Percentiles rank a stretch among this genome's conserved stretches.
Conservation (phyloP, 202 grass and related monocot species). For the Schoenoplectus triqueter region DNA sequence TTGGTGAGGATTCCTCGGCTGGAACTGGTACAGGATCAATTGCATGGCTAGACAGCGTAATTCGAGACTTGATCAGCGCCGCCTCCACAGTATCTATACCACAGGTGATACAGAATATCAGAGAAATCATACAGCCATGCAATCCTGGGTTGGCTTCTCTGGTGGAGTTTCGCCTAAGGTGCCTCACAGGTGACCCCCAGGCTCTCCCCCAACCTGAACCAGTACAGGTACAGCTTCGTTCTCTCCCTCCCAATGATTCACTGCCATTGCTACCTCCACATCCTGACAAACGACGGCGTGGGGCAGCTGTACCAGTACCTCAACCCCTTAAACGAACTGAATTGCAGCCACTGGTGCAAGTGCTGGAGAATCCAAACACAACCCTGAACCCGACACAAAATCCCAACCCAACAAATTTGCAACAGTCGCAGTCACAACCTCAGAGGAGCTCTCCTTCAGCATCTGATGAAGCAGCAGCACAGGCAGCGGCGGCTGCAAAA, state of each 20-base stretch:
- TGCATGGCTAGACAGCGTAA: slow-evolving; percentile 86
- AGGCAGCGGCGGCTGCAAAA: slow-evolving; percentile 30
- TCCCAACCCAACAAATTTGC: slow-evolving; percentile 38
- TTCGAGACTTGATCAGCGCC: slow-evolving; percentile 81
- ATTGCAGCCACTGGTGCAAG: slow-evolving; percentile 29
- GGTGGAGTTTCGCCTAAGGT: slow-evolving; percentile 82
- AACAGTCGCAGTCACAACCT: slow-evolving; percentile 42
- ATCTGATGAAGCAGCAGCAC: slow-evolving; percentile 47
- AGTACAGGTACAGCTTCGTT: slow-evolving; percentile 25
- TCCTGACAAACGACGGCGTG: slow-evolving; percentile 38
- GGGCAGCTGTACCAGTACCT: neutral
- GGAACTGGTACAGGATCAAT: slow-evolving; percentile 39
- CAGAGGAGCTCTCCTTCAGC: slow-evolving; percentile 50
- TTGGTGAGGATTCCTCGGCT: slow-evolving; percentile 30
- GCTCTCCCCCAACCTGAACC: neutral
- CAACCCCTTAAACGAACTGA: slow-evolving; percentile 20
- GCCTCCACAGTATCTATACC: slow-evolving; percentile 62
- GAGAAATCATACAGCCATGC: slow-evolving; percentile 94
- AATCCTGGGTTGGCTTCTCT: slow-evolving; percentile 79
- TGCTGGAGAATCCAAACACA: slow-evolving; percentile 38
- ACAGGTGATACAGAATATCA: slow-evolving; percentile 91
- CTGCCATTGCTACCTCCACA: slow-evolving; percentile 1
- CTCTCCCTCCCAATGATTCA: slow-evolving; percentile 18
- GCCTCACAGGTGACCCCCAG: slow-evolving; percentile 50
- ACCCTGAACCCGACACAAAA: slow-evolving; percentile 20